A percentile compares a stretch with the other conserved stretches of the same genome.
Evolutionary conservation across 768 basidiomycete species (phyloP).

Genomic region (Mycena leptocephala): DNA sequence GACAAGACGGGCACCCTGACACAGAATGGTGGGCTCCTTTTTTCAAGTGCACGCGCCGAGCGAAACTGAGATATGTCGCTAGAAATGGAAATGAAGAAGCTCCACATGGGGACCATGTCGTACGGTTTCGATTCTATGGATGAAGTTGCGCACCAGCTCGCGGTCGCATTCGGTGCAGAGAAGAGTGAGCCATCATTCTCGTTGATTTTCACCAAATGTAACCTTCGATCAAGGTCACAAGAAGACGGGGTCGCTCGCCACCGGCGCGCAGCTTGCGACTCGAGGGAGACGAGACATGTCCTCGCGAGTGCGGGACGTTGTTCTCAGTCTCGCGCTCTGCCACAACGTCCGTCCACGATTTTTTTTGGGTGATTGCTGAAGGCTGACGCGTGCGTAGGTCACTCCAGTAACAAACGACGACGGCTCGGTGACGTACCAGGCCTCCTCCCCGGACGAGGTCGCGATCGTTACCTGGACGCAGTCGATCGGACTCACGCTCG

Average conservation of each 20-base stretch:
- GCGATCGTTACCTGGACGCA: slow-evolving; percentile 99
- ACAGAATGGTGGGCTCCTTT: slow-evolving; percentile 85
- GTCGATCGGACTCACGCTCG: slow-evolving; percentile 92
- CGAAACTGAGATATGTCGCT: not conserved
- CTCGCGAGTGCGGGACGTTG: slow-evolving; percentile 92
- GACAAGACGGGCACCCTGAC: slow-evolving; percentile 99
- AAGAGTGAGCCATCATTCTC: slow-evolving; percentile 56
- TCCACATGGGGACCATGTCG: slow-evolving; percentile 99
- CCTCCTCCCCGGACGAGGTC: slow-evolving; percentile 98
- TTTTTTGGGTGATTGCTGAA: not conserved
- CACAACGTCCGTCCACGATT: slow-evolving; percentile 85
- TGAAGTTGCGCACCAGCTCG: slow-evolving; percentile 95
- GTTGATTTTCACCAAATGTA: not conserved
- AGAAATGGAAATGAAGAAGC: slow-evolving; percentile 99
- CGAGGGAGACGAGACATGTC: slow-evolving; percentile 96
- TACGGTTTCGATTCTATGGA: slow-evolving; percentile 99
- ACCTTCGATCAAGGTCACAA: slow-evolving; percentile 51
- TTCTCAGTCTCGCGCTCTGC: slow-evolving; percentile 93
- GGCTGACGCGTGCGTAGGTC: slow-evolving; percentile 68
- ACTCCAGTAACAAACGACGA: slow-evolving; percentile 97
- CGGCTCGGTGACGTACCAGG: slow-evolving; percentile 96
- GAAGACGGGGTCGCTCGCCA: slow-evolving; percentile 73
- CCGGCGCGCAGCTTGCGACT: slow-evolving; percentile 87
- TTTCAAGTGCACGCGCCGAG: not conserved
- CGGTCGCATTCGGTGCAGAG: slow-evolving; percentile 85